These are phyloP conservation scores for Backusella tarrabulga DNA, from an alignment of 192 early-diverging fungal genomes.

Conservation along the genomic window DNA sequence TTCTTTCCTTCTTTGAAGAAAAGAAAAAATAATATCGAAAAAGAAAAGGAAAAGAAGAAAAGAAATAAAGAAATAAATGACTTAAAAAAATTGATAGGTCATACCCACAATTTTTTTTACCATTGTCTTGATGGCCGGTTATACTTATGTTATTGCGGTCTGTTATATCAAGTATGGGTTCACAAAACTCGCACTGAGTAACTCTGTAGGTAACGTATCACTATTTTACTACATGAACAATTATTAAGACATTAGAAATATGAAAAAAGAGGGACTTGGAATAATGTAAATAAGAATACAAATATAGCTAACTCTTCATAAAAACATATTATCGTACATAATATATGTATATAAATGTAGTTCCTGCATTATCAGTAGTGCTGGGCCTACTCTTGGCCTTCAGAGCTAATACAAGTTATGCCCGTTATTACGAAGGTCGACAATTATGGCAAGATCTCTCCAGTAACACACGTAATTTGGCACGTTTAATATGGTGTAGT, in stretches of 20 bases:
- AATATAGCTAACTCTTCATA: neutral
- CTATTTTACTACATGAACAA: neutral
- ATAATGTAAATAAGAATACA: neutral
- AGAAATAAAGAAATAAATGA: neutral
- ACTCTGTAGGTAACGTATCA: constrained; percentile 22
- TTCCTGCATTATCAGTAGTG: constrained; percentile 40
- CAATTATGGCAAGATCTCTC: constrained; percentile 63
- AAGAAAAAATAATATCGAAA: neutral
- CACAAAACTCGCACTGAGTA: constrained; percentile 21
- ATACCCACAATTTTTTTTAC: constrained; percentile 17
- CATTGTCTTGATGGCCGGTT: constrained; percentile 10
- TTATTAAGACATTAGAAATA: neutral
- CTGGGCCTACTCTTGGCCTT: constrained; percentile 80
- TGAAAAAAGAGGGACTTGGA: neutral
- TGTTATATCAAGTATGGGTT: constrained; percentile 18
- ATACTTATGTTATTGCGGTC: constrained; percentile 14
- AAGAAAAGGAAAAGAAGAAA: neutral
- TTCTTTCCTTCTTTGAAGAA: neutral
- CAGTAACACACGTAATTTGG: constrained; percentile 65
- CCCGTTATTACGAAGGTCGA: constrained; percentile 79
- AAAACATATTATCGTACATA: neutral
- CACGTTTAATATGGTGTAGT: constrained; percentile 68
- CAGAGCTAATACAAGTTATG: constrained; percentile 78
- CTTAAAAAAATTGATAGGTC: constrained; percentile 7
- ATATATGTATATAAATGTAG: neutral